These are phyloP conservation scores for Knoxia roxburghii DNA, from an alignment of 257 asterid genomes.

Conservation along the genomic window DNA sequence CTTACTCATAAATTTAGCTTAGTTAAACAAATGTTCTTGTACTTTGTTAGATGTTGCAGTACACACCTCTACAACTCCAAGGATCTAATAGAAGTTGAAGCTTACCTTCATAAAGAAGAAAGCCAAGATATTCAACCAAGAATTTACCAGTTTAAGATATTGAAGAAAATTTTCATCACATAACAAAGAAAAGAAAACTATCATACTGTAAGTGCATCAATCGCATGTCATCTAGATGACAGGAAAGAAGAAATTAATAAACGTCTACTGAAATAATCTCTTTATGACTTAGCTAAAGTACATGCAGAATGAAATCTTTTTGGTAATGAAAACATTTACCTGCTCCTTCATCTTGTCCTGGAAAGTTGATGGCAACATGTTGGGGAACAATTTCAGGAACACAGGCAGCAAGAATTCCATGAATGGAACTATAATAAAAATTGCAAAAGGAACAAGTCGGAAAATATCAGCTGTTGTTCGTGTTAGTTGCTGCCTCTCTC, in stretches of 20 bases:
- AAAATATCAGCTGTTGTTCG: conserved; percentile 94
- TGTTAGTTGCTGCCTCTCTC: conserved; percentile 94
- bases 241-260: neutral
- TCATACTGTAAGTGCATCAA: neutral
- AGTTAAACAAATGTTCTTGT: neutral
- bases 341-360: conserved; percentile 97
- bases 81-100: neutral
- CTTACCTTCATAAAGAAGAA: neutral
- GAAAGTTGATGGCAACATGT: conserved; percentile 92
- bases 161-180: neutral
- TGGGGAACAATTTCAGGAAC: conserved; percentile 79
- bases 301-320: neutral
- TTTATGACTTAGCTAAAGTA: neutral
- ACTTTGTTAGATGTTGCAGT: neutral
- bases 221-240: neutral
- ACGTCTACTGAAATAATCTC: neutral
- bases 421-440: conserved; percentile 79
- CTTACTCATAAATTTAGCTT: neutral
- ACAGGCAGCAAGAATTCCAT: conserved; percentile 93
- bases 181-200: neutral
- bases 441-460: conserved; percentile 93
- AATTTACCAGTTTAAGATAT: neutral
- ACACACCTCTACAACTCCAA: neutral
- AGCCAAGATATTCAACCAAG: neutral
- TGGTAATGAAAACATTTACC: conserved; percentile 28